Conservation (phyloP, 129 eudicot species). For the Cynara cardunculus region DNA sequence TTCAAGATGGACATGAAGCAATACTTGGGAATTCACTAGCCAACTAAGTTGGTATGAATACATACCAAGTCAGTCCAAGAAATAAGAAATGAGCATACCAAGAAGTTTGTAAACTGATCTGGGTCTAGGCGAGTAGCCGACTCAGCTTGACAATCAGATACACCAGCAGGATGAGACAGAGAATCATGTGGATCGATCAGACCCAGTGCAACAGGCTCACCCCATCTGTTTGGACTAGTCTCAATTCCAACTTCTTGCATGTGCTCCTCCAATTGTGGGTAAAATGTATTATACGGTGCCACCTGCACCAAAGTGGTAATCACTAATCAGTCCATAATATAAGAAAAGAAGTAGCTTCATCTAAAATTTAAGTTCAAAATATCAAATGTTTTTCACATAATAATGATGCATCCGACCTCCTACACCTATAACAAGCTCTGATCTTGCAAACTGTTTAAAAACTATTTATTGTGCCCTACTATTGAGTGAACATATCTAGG, state of each 20-base stretch:
- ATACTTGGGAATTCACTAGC: background rate
- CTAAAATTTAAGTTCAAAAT: background rate
- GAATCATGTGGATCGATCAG: constrained; percentile 99
- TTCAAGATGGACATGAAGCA: background rate
- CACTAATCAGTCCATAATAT: background rate
- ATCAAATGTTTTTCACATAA: background rate
- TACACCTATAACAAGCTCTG: background rate
- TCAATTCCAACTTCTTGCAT: constrained; percentile 85
- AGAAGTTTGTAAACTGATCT: constrained; percentile 76
- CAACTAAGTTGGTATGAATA: background rate
- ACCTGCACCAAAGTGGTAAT: constrained; percentile 40
- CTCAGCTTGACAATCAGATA: constrained; percentile 91
- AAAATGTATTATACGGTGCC: constrained; percentile 92
- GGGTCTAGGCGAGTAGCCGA: constrained; percentile 81
- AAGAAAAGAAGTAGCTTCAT: background rate
- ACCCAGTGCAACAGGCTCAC: constrained; percentile 83
- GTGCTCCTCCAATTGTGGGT: constrained; percentile 86
- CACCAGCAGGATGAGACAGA: constrained; percentile 95
- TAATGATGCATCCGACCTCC: background rate
- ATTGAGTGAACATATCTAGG: background rate
- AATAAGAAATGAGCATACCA: constrained; percentile 43
- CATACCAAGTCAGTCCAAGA: background rate
- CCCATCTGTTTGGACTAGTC: constrained; percentile 82
- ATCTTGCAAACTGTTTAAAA: background rate
- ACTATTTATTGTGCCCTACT: background rate